These are phyloP conservation scores for Neltuma alba DNA, from an alignment of 306 rosid genomes.

Conservation along the genomic window DNA sequence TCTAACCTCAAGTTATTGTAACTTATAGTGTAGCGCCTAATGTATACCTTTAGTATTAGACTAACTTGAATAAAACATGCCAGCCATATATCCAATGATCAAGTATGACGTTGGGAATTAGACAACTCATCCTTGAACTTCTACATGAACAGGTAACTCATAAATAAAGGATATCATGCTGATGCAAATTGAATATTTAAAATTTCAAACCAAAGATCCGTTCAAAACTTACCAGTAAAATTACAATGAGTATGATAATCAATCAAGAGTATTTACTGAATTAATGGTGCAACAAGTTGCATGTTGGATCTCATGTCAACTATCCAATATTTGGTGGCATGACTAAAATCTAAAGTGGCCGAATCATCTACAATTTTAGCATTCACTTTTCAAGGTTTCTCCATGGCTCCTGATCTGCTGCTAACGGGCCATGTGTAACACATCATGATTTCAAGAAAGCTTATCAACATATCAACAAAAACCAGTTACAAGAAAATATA, in stretches of 20 bases:
- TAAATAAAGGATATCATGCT: background rate
- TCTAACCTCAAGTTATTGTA: no score
- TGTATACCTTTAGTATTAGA: no score
- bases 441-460: constrained; percentile 22
- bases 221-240: background rate
- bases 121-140: background rate
- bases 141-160: background rate
- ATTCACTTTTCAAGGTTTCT: background rate
- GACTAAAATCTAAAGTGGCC: background rate
- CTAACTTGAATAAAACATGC: background rate
- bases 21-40: no score
- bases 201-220: background rate
- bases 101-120: background rate
- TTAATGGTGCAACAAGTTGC: background rate
- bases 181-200: background rate
- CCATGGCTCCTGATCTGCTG: background rate
- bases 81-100: background rate
- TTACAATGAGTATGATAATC: background rate
- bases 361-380: background rate
- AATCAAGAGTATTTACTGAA: background rate
- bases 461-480: background rate
- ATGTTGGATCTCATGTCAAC: constrained; percentile 7
- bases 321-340: background rate
- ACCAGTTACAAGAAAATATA: background rate
- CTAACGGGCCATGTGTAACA: background rate